These are phyloP conservation scores for Trapa bicornis DNA, from an alignment of 345 rosid species.

Conservation along the genomic window DNA sequence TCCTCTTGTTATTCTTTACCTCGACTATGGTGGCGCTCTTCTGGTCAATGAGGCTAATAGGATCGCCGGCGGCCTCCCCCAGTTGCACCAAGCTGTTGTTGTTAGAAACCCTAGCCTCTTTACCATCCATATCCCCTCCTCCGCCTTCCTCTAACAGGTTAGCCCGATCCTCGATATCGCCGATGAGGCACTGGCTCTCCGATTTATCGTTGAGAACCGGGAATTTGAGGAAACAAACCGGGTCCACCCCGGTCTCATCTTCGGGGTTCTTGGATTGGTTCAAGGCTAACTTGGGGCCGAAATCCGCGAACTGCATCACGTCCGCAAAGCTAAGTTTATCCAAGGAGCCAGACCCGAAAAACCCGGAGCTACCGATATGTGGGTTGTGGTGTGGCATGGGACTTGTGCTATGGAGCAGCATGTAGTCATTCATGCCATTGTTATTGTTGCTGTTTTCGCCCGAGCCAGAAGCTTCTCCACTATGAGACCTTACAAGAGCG, in stretches of 20 bases:
- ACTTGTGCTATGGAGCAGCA: slow-evolving; percentile 39
- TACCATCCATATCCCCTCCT: slow-evolving; percentile 22
- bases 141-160: slow-evolving; percentile 12
- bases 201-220: slow-evolving; percentile 53
- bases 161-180: not conserved
- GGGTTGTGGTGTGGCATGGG: slow-evolving; percentile 31
- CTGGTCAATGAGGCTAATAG: slow-evolving; percentile 17
- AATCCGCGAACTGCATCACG: slow-evolving; percentile 86
- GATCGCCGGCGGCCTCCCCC: slow-evolving; percentile 28
- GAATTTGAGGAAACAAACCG: slow-evolving; percentile 78
- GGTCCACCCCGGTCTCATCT: slow-evolving; percentile 56
- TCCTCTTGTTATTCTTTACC: slow-evolving; percentile 58
- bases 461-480: slow-evolving; percentile 18
- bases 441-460: slow-evolving; percentile 10
- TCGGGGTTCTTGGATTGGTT: slow-evolving; percentile 49
- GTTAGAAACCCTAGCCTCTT: slow-evolving; percentile 39
- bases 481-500: slow-evolving; percentile 15
- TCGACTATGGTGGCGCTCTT: slow-evolving; percentile 2
- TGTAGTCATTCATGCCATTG: slow-evolving; percentile 44
- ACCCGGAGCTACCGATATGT: slow-evolving; percentile 24
- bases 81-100: slow-evolving; percentile 38
- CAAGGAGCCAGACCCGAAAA: slow-evolving; percentile 34
- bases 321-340: slow-evolving; percentile 73
- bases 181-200: not conserved
- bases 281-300: slow-evolving; percentile 58